Evolutionary conservation across 805 yeast species (phyloP).

Genomic region (Barnettozyma californica): DNA sequence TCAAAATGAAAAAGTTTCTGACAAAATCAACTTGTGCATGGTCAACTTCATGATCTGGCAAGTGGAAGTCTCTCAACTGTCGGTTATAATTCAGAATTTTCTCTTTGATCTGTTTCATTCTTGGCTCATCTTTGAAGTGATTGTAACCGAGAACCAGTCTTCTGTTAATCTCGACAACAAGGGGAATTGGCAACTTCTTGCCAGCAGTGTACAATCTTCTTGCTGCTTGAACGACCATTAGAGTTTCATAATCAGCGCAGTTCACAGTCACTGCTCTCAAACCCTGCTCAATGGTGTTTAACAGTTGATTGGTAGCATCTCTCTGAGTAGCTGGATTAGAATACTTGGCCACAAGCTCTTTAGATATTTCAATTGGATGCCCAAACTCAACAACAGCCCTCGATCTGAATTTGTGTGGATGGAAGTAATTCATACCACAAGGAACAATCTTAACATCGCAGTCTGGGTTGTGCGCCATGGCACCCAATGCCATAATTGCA

Average conservation of each 20-base stretch:
- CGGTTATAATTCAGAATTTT: conserved; percentile 69
- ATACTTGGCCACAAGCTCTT: conserved; percentile 61
- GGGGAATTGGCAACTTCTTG: conserved; percentile 67
- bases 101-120: conserved; percentile 51
- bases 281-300: conserved; percentile 69
- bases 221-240: conserved; percentile 91
- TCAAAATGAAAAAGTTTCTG: conserved; percentile 45
- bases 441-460: conserved; percentile 86
- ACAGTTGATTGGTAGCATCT: conserved; percentile 68
- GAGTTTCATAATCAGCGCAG: conserved; percentile 90
- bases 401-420: conserved; percentile 90
- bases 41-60: conserved; percentile 51
- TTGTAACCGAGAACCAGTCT: conserved; percentile 79
- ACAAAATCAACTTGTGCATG: conserved; percentile 44
- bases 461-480: conserved; percentile 71
- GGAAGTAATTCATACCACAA: conserved; percentile 96
- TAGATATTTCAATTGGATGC: conserved; percentile 65
- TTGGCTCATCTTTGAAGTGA: conserved; percentile 65
- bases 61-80: conserved; percentile 53
- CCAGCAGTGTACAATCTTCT: conserved; percentile 82
- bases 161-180: conserved; percentile 88
- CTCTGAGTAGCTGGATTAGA: conserved; percentile 52
- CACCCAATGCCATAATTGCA: conserved; percentile 96
- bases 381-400: conserved; percentile 96
- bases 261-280: conserved; percentile 87